Percentiles rank a stretch among this genome's conserved stretches.
These are phyloP conservation scores for Singerocomus inundabilis DNA, from an alignment of 1,284 basidiomycete genomes.

Conservation along the genomic window DNA sequence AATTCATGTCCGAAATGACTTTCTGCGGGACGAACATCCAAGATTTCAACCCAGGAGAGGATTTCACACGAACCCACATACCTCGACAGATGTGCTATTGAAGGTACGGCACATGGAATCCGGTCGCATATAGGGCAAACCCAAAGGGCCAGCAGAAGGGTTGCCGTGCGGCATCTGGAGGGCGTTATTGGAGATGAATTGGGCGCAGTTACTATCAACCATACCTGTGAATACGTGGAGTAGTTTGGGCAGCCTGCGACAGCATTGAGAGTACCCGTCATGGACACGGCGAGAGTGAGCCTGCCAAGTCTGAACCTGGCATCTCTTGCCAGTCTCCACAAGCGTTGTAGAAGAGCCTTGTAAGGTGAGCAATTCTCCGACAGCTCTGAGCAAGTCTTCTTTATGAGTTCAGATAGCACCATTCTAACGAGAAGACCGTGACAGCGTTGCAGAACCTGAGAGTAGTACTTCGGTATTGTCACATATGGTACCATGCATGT, in stretches of 20 bases:
- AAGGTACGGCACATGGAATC: conserved; percentile 67
- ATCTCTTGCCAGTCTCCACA: conserved; percentile 6
- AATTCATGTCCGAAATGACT: conserved; percentile 69
- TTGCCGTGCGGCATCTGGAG: conserved; percentile 55
- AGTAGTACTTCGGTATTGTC: not conserved
- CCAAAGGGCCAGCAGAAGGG: conserved; percentile 57
- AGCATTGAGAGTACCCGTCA: conserved; percentile 29
- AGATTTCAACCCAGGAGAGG: not conserved
- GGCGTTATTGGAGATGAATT: not conserved
- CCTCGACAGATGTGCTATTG: conserved; percentile 71
- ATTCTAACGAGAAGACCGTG: conserved; percentile 3
- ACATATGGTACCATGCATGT: no score
- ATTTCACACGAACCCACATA: conserved; percentile 24
- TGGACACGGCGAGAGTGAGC: conserved; percentile 14
- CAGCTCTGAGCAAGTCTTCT: conserved; percentile 1
- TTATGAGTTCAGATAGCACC: conserved; percentile 10
- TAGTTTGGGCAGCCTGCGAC: conserved; percentile 59
- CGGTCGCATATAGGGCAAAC: conserved; percentile 70
- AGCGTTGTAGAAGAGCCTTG: not conserved
- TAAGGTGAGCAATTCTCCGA: not conserved
- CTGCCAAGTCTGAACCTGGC: conserved; percentile 4
- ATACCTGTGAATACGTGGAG: conserved; percentile 59
- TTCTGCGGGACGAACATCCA: conserved; percentile 38
- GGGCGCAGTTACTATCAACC: not conserved
- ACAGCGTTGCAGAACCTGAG: not conserved